Evolutionary conservation across 768 basidiomycete genomes (phyloP).

Genomic region (Xerocomellus intermedius): DNA sequence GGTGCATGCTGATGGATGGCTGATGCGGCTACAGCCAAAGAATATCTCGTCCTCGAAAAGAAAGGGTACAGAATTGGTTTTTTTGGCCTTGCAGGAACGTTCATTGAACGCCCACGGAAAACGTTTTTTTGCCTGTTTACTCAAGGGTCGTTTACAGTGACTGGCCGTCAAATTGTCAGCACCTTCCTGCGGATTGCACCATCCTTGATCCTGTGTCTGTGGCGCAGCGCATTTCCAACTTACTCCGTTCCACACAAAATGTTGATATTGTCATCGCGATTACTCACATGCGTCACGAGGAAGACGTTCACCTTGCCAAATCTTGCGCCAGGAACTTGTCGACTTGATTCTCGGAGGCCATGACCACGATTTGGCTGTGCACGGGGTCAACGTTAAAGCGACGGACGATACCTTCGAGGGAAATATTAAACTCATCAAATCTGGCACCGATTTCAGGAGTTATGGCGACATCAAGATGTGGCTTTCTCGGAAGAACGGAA

Average conservation of each 20-base stretch:
- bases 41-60: constrained; percentile 4
- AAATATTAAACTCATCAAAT: constrained; percentile 6
- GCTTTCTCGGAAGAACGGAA: neutral
- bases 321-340: neutral
- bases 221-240: constrained; percentile 1
- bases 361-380: constrained; percentile 12
- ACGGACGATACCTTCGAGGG: constrained; percentile 3
- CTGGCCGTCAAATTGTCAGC: constrained; percentile 8
- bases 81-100: constrained; percentile 12
- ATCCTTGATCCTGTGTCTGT: constrained; percentile 11
- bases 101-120: neutral
- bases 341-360: constrained; percentile 12
- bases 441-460: constrained; percentile 3
- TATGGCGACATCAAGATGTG: constrained; percentile 5
- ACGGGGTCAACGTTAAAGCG: neutral
- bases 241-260: neutral
- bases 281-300: constrained; percentile 15
- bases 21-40: constrained; percentile 2
- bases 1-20: constrained; percentile 1
- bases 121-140: neutral
- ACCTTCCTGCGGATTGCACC: constrained; percentile 5
- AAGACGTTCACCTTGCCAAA: neutral
- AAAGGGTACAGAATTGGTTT: constrained; percentile 6
- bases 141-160: neutral
- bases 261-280: constrained; percentile 7